Evolutionary conservation across 2,329 filamentous ascomycete species (phyloP).

Genomic region (Cryphonectria nitschkei): DNA sequence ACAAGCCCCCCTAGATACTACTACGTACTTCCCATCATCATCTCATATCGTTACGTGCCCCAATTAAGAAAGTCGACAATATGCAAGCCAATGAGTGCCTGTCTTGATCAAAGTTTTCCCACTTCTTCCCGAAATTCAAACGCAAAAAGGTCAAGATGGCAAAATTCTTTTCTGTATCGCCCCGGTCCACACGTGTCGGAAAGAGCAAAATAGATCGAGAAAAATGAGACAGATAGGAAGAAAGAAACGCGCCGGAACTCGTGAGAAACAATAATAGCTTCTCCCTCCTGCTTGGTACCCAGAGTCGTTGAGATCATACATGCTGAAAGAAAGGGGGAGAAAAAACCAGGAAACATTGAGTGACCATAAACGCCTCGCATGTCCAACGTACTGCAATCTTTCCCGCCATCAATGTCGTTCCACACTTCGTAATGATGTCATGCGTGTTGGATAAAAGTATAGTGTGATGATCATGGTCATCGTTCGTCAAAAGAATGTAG

Average conservation of each 20-base stretch:
- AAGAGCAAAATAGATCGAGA: background rate
- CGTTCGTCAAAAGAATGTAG: background rate
- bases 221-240: background rate
- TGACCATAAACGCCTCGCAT: slow-evolving; percentile 4
- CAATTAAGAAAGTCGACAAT: background rate
- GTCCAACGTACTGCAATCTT: background rate
- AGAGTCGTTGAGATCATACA: slow-evolving; percentile 13
- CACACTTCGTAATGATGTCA: background rate
- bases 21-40: slow-evolving; percentile 4
- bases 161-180: slow-evolving; percentile 24
- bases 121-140: background rate
- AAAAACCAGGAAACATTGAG: background rate
- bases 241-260: background rate
- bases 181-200: slow-evolving; percentile 2
- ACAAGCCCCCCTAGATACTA: background rate
- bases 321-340: background rate
- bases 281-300: background rate
- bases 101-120: background rate
- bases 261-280: background rate
- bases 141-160: background rate
- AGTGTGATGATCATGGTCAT: background rate
- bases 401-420: background rate
- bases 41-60: slow-evolving; percentile 15
- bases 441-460: background rate
- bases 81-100: background rate